Evolutionary conservation across 352 stramenopile genomes (phyloP).

Genomic region (Phytophthora cajani): DNA sequence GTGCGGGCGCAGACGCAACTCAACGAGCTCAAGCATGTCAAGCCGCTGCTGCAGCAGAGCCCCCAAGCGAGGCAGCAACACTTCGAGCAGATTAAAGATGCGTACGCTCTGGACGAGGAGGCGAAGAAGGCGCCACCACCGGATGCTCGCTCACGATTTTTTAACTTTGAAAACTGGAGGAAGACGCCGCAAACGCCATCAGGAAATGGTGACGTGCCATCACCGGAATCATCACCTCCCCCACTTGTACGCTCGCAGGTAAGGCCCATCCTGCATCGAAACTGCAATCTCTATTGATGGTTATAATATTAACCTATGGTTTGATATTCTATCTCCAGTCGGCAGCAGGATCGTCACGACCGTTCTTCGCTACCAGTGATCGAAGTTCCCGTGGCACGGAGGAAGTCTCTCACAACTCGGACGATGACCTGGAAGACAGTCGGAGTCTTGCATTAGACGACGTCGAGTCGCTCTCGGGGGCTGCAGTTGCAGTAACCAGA

Average conservation of each 20-base stretch:
- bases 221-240: not conserved
- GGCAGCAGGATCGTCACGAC: not conserved
- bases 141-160: slow-evolving; percentile 18
- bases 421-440: slow-evolving; percentile 17
- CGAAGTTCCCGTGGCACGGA: slow-evolving; percentile 11
- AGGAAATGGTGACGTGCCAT: slow-evolving; percentile 7
- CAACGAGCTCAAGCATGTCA: slow-evolving; percentile 52
- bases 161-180: slow-evolving; percentile 35
- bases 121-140: slow-evolving; percentile 28
- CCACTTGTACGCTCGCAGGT: slow-evolving; percentile 20
- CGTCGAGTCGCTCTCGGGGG: slow-evolving; percentile 16
- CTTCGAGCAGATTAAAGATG: slow-evolving; percentile 63
- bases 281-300: not conserved
- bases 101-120: slow-evolving; percentile 49
- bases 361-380: slow-evolving; percentile 11
- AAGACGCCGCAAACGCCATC: slow-evolving; percentile 20
- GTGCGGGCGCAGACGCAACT: slow-evolving; percentile 31
- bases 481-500: slow-evolving; percentile 8
- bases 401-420: slow-evolving; percentile 3
- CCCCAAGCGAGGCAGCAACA: slow-evolving; percentile 37
- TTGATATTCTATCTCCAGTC: slow-evolving; percentile 12
- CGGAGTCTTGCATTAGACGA: slow-evolving; percentile 11
- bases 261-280: not conserved
- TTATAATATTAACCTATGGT: not conserved
- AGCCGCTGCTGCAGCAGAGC: slow-evolving; percentile 21